Conservation (phyloP, 2,329 filamentous ascomycete species). For the Arthrobotrys sphaeroides region DNA sequence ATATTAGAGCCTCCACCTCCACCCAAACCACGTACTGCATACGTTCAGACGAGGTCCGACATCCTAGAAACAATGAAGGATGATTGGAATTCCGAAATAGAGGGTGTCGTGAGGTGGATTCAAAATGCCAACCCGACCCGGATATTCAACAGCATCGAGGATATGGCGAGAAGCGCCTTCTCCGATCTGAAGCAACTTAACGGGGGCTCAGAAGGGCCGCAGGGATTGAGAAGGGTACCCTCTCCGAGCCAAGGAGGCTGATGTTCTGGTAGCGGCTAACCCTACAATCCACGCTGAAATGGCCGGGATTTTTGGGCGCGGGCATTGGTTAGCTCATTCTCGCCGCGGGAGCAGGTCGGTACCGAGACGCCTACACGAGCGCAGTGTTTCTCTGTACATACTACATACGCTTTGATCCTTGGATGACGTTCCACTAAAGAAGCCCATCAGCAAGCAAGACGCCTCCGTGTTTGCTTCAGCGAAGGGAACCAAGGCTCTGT, state of each 20-base stretch:
- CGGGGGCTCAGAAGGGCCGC: background rate
- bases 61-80: constrained; percentile 76
- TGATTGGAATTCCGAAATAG: constrained; percentile 79
- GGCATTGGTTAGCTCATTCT: too few species aligned
- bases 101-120: constrained; percentile 72
- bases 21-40: constrained; percentile 63
- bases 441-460: too few species aligned
- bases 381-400: too few species aligned
- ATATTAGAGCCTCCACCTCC: constrained; percentile 66
- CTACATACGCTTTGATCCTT: too few species aligned
- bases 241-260: background rate
- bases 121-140: constrained; percentile 62
- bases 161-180: constrained; percentile 41
- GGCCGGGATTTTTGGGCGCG: too few species aligned
- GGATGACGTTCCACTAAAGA: too few species aligned
- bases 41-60: constrained; percentile 65
- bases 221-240: background rate
- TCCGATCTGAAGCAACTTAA: constrained; percentile 14
- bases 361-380: too few species aligned
- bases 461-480: too few species aligned
- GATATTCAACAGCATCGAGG: constrained; percentile 37
- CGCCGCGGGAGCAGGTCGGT: too few species aligned
- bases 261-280: too few species aligned
- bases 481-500: too few species aligned
- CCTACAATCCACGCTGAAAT: too few species aligned